Evolutionary conservation across 139 green algal species (phyloP).

Genomic region (Tetraselmis chui): DNA sequence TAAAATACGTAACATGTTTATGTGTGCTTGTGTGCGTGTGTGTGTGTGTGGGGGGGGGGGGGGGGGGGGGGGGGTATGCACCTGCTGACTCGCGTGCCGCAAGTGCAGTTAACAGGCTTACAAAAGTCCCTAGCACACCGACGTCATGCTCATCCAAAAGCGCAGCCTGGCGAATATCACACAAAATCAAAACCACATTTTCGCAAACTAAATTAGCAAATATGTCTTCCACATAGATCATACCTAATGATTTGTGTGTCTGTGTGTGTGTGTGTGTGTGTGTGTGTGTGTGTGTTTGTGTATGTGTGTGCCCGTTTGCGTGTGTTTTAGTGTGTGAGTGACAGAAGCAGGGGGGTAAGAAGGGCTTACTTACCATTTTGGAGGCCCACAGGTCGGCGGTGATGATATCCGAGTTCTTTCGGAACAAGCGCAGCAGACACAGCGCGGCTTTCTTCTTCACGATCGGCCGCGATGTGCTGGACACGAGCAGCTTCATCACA

Average conservation of each 20-base stretch:
- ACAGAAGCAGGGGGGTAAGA: too few species aligned
- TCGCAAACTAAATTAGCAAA: too few species aligned
- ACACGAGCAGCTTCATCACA: slow-evolving; percentile 84
- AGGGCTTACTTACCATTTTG: slow-evolving; percentile 45
- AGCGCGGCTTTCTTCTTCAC: slow-evolving; percentile 97
- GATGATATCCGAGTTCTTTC: slow-evolving; percentile 78
- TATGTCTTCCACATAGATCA: too few species aligned
- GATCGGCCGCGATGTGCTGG: slow-evolving; percentile 63
- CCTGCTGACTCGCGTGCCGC: not conserved
- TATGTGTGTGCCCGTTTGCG: too few species aligned
- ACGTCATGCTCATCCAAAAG: slow-evolving; percentile 90
- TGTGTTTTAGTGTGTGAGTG: too few species aligned
- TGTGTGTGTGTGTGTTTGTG: too few species aligned
- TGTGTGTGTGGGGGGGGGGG: too few species aligned
- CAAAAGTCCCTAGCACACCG: slow-evolving; percentile 56
- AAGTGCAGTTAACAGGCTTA: not conserved
- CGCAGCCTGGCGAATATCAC: slow-evolving; percentile 21
- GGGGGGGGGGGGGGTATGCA: not conserved
- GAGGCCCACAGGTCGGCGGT: slow-evolving; percentile 43
- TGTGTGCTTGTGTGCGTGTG: too few species aligned
- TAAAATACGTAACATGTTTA: too few species aligned
- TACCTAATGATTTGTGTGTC: too few species aligned
- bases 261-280: too few species aligned
- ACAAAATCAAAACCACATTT: too few species aligned
- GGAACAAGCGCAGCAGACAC: slow-evolving; percentile 85